These are phyloP conservation scores for Phytophthora tentaculata DNA, from an alignment of 352 stramenopile species.

Conservation along the genomic window DNA sequence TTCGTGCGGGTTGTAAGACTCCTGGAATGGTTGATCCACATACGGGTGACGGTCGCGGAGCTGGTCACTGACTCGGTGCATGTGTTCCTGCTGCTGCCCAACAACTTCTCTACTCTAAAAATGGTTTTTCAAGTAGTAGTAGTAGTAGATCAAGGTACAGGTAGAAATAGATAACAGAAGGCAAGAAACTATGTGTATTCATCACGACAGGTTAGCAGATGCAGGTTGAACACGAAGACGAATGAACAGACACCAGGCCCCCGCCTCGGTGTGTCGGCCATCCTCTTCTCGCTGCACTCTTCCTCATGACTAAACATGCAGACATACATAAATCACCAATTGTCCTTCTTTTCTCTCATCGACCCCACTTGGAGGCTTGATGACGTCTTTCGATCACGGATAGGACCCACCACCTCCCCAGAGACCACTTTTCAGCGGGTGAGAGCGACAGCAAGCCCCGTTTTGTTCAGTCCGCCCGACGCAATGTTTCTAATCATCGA, in stretches of 20 bases:
- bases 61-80: slow-evolving; percentile 77
- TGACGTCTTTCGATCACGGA: slow-evolving; percentile 84
- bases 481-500: slow-evolving; percentile 87
- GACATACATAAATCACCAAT: too few relatives aligned
- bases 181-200: slow-evolving; percentile 7
- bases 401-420: slow-evolving; percentile 29
- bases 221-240: slow-evolving; percentile 7
- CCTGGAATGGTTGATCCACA: slow-evolving; percentile 55
- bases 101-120: too few relatives aligned
- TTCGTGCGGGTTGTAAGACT: slow-evolving; percentile 64
- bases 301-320: slow-evolving; percentile 21
- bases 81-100: slow-evolving; percentile 12
- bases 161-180: slow-evolving; percentile 24
- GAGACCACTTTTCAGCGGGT: slow-evolving; percentile 82
- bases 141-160: not conserved
- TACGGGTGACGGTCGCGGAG: slow-evolving; percentile 69
- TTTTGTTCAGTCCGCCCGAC: slow-evolving; percentile 90
- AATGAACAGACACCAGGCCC: slow-evolving; percentile 25
- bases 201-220: slow-evolving; percentile 21
- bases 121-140: too few relatives aligned
- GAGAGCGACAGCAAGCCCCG: slow-evolving; percentile 32
- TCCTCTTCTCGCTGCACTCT: slow-evolving; percentile 38
- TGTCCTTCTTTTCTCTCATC: slow-evolving; percentile 67
- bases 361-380: slow-evolving; percentile 55
- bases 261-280: slow-evolving; percentile 27